Base-by-base conservation (phyloP, 352 stramenopile species). In the Blastocystis sp. region DNA sequence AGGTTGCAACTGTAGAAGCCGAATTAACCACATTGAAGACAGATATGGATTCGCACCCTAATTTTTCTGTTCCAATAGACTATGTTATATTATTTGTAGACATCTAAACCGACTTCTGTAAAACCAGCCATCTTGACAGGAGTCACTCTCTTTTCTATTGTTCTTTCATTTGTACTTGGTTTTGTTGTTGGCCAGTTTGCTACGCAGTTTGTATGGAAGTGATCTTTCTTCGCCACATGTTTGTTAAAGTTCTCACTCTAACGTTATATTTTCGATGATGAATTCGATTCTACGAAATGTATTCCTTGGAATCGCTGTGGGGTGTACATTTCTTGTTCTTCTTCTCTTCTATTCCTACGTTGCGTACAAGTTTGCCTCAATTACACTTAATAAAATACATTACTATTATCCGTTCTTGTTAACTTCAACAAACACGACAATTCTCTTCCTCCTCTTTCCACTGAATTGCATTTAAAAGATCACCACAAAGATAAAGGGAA, bases 401-500 rank as follows among this genome's bases (percentile, higher is more conserved):
- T 62, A 62, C 13, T n/a, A 62, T 62, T 62, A 62, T 33, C 19
- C 27, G 56, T 62, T 62, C 56, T 33, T 62, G 27, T 62, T 62
- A 3, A 33, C 27, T 62, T 58, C 3, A 70, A 78, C 66, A 78
- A 78, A 78, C 66, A 78, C 37, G 30, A 27, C 19, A 78, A 40
- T 75, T 13, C 22, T 53, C 40, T 48, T 48, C 56, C n/a, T n/a
- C n/a, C 51, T 58, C 56, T 33, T n/a, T 62, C 56, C 56, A 78
- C 9, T 78, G 1, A 48, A 78, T 53, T 17, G 33, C 33, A 54
- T 84, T 44, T 22, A 84, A 37, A 5, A 84, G 68, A 69, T 84
- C 73, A 9, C 73, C 73, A 69, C 73, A 84, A n/a, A 84, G 59
- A 84, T 84, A 84, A 1, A 84, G 48, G 17, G 73, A 84, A 19